Conservation (phyloP, 2,329 filamentous ascomycete species). For the Colletotrichum zoysiae region DNA sequence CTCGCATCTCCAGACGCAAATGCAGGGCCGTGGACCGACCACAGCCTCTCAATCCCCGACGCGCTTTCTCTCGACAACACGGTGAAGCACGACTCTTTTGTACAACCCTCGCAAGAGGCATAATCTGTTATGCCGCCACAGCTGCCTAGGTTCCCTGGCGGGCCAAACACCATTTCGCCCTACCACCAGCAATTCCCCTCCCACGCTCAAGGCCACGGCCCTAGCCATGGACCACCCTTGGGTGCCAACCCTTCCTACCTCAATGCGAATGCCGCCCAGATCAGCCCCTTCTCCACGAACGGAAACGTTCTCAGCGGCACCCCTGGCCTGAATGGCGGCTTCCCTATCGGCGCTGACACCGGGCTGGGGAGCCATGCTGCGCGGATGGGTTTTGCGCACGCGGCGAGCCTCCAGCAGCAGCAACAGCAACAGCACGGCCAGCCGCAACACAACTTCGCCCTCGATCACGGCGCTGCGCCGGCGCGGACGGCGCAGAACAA, state of each 20-base stretch:
- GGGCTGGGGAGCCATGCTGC: slow-evolving; percentile 89
- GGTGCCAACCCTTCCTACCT: slow-evolving; percentile 79
- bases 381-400: slow-evolving; percentile 87
- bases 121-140: slow-evolving; percentile 56
- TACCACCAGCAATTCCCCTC: slow-evolving; percentile 66
- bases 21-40: slow-evolving; percentile 40
- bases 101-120: slow-evolving; percentile 28
- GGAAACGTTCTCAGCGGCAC: slow-evolving; percentile 69
- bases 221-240: slow-evolving; percentile 64
- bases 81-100: slow-evolving; percentile 10
- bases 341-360: slow-evolving; percentile 71
- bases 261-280: slow-evolving; percentile 73
- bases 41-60: slow-evolving; percentile 30
- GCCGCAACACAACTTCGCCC: slow-evolving; percentile 46
- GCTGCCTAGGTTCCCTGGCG: slow-evolving; percentile 60
- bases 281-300: slow-evolving; percentile 75
- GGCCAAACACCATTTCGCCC: slow-evolving; percentile 57
- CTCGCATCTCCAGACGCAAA: slow-evolving; percentile 35
- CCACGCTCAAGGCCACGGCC: slow-evolving; percentile 63
- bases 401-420: slow-evolving; percentile 68
- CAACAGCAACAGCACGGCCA: slow-evolving; percentile 71
- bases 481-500: slow-evolving; percentile 75
- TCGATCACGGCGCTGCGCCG: slow-evolving; percentile 43
- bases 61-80: slow-evolving; percentile 16
- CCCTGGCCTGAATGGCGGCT: slow-evolving; percentile 68